Conservation (phyloP, 768 basidiomycete genomes). For the Cyclocybe aegerita region DNA sequence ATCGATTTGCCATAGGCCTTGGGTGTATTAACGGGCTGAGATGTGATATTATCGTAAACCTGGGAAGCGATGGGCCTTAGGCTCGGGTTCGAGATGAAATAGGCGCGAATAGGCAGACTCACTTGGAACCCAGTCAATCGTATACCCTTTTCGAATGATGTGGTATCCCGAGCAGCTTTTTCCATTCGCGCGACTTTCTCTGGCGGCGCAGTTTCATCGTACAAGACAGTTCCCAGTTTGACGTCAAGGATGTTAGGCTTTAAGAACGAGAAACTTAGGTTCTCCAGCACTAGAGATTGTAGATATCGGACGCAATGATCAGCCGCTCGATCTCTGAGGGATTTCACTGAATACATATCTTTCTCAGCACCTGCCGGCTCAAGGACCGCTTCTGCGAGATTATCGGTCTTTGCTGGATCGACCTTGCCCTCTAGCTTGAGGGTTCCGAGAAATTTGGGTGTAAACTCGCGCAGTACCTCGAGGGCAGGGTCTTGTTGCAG, state of each 20-base stretch:
- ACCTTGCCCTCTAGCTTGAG: slow-evolving; percentile 69
- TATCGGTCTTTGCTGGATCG: slow-evolving; percentile 29
- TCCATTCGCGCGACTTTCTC: slow-evolving; percentile 84
- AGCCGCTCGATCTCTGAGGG: slow-evolving; percentile 3
- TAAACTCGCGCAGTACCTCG: slow-evolving; percentile 51
- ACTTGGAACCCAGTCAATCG: slow-evolving; percentile 90
- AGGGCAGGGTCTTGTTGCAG: slow-evolving; percentile 41
- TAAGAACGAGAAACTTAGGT: slow-evolving; percentile 68
- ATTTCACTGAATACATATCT: slow-evolving; percentile 38
- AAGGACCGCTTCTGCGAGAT: slow-evolving; percentile 21
- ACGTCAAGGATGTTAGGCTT: slow-evolving; percentile 89
- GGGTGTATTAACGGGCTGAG: slow-evolving; percentile 58
- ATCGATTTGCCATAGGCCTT: slow-evolving; percentile 82
- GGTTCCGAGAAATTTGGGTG: slow-evolving; percentile 80
- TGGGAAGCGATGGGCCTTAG: slow-evolving; percentile 23
- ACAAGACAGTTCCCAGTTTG: slow-evolving; percentile 91
- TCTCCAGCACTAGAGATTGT: slow-evolving; percentile 86
- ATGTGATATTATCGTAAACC: slow-evolving; percentile 70
- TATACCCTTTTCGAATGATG: slow-evolving; percentile 74
- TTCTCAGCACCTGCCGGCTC: slow-evolving; percentile 34
- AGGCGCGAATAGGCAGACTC: slow-evolving; percentile 1
- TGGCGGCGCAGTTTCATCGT: slow-evolving; percentile 60
- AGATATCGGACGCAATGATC: slow-evolving; percentile 13
- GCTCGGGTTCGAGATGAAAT: slow-evolving; percentile 2
- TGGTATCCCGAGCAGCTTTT: slow-evolving; percentile 65